A percentile compares a stretch with the other conserved stretches of the same genome.
These are phyloP conservation scores for Paramyrothecium roridum DNA, from an alignment of 2,329 filamentous ascomycete genomes.

Conservation along the genomic window DNA sequence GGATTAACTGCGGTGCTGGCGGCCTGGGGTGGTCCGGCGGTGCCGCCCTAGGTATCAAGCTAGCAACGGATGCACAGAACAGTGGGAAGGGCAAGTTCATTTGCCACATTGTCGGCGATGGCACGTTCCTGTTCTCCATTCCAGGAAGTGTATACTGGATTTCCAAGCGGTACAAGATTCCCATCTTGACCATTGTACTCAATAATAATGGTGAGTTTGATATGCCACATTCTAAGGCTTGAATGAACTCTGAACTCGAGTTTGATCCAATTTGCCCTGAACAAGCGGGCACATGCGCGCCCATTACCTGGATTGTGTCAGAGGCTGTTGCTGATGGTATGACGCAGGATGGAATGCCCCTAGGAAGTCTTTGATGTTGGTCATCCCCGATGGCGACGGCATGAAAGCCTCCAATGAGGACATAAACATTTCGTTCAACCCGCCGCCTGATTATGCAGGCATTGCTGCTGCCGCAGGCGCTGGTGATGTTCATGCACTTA, in stretches of 20 bases:
- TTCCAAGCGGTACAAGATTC: slow-evolving; percentile 39
- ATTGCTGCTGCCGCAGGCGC: slow-evolving; percentile 52
- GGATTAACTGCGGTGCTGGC: slow-evolving; percentile 75
- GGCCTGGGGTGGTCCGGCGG: slow-evolving; percentile 76
- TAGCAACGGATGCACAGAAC: slow-evolving; percentile 45
- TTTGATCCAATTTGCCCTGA: too few species aligned
- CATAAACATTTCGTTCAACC: slow-evolving; percentile 56
- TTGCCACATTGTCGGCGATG: slow-evolving; percentile 45
- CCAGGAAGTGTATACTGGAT: slow-evolving; percentile 48
- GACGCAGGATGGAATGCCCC: slow-evolving; percentile 53
- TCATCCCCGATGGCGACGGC: slow-evolving; percentile 52
- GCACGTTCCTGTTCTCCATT: slow-evolving; percentile 44
- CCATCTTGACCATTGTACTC: slow-evolving; percentile 42
- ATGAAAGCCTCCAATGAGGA: slow-evolving; percentile 52
- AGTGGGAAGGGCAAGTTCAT: slow-evolving; percentile 38
- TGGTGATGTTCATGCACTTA: slow-evolving; percentile 5
- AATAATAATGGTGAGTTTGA: slow-evolving; percentile 39
- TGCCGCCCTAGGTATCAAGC: slow-evolving; percentile 69
- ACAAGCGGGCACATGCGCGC: too few species aligned
- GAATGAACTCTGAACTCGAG: too few species aligned
- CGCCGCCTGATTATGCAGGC: slow-evolving; percentile 52
- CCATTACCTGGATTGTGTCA: too few species aligned
- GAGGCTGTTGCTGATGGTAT: neutral
- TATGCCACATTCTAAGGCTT: neutral
- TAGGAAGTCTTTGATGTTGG: slow-evolving; percentile 48